Base-by-base conservation (phyloP, 352 stramenopile species). In the Phytophthora constricta region DNA sequence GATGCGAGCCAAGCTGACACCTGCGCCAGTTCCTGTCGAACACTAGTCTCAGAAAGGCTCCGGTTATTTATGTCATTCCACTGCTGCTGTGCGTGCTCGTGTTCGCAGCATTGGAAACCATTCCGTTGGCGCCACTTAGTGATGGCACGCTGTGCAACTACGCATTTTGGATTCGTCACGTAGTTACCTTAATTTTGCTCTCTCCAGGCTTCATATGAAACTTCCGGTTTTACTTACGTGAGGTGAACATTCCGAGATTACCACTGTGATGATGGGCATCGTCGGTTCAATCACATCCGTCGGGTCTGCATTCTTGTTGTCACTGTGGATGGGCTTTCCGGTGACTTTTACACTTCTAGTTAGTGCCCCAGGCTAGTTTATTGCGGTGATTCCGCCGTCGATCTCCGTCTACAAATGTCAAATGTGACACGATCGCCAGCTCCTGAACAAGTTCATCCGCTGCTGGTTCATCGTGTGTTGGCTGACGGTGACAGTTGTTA, bases 281-380 rank as follows among this genome's bases (percentile, higher is more conserved):
- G 8, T 22, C 4, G 48, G 27, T 17, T 27, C 17, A 2, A 26
- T 53, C 17, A 20, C 25, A 14, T 62, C 27, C 4, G 27, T 26
- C 19, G 55, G 27, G 1, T 45, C 19, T n/a, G 55, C 43, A 11
- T 62, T 62, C 17, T 19, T 22, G 11, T 5, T 53, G 41, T 54
- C 55, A 9, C 5, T 62, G 45, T 11, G 31, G 5, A 39, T 39
- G 14, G 42, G 42, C 2, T 62, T 62, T 47, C 42, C 55, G 4
- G 55, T 62, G 17, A 26, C 49, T 56, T 56, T 56, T 28, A 56
- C 49, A 19, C 31, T 56, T 17, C 31, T 56, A 5, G 49, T 42
- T 5, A 45, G 49, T 5, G 5, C 14, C 3, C 49, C 31, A 1
- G 49, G 0, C 3, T 56, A 28, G 49, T 42, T 56, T 0, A 16